These are phyloP conservation scores for Aplosporella prunicola DNA, from an alignment of 2,329 filamentous ascomycete genomes.

Conservation along the genomic window DNA sequence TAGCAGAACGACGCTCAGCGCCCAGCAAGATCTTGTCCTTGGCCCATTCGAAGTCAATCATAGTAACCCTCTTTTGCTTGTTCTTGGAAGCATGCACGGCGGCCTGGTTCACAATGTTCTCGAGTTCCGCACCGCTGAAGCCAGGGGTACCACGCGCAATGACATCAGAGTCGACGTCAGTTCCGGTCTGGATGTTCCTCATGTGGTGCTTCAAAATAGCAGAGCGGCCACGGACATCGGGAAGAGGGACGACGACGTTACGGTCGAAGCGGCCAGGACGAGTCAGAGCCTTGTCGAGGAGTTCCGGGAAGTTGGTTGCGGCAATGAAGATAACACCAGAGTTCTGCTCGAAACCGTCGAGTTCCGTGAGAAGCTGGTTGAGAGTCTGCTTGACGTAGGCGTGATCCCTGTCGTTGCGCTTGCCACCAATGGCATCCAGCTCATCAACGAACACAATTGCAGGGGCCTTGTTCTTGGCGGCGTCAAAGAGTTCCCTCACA, in stretches of 20 bases:
- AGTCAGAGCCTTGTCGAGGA: slow-evolving; percentile 88
- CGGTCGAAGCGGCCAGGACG: slow-evolving; percentile 93
- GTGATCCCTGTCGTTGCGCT: slow-evolving; percentile 84
- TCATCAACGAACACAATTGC: slow-evolving; percentile 95
- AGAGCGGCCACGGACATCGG: slow-evolving; percentile 86
- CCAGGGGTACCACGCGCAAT: slow-evolving; percentile 83
- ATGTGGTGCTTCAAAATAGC: slow-evolving; percentile 91
- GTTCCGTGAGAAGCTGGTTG: slow-evolving; percentile 91
- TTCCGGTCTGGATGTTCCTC: slow-evolving; percentile 73
- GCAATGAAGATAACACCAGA: slow-evolving; percentile 92
- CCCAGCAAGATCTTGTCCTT: slow-evolving; percentile 98
- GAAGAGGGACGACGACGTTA: slow-evolving; percentile 77
- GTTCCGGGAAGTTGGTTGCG: slow-evolving; percentile 90
- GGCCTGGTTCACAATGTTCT: slow-evolving; percentile 94
- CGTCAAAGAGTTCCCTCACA: slow-evolving; percentile 81
- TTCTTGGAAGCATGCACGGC: slow-evolving; percentile 88
- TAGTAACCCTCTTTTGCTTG: slow-evolving; percentile 64
- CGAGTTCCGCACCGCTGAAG: slow-evolving; percentile 88
- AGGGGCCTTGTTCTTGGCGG: slow-evolving; percentile 76
- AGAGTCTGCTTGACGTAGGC: slow-evolving; percentile 95
- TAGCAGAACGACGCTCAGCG: slow-evolving; percentile 77
- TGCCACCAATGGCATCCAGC: slow-evolving; percentile 86
- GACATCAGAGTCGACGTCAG: slow-evolving; percentile 72
- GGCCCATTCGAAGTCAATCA: slow-evolving; percentile 87
- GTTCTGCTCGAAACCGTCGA: slow-evolving; percentile 93